Evolutionary conservation across 225 moss, liverwort and hornwort genomes (phyloP), one percentile per base, ranked within the genome.

Genomic region (Lunularia cruciata): DNA sequence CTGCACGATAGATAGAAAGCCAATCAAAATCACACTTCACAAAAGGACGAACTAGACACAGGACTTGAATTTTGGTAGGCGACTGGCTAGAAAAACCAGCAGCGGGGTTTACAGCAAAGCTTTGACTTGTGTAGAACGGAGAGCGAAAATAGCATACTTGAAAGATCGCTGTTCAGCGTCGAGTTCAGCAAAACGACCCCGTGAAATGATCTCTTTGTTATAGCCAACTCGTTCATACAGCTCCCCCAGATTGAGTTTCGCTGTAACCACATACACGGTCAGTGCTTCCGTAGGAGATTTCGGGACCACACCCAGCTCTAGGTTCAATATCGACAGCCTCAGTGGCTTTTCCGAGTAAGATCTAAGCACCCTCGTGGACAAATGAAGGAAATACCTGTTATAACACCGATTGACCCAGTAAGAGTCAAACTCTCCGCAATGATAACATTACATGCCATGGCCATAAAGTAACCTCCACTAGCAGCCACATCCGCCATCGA

Each of bases 391-490:
- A 23, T 74, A 92, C 92, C 92, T 85, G 96, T 83, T n/a, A 98
- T 82, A 61, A 98, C 96, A 63, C 96, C 96, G 59, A 98, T 98
- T 55, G 96, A 98, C 45, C 96, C 93, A 43, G 93, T 98, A 60
- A 98, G 85, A 49, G 93, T 91, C 67, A 93, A 89, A 48, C 80
- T 78, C 83, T 98, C 96, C 7, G 96, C 90, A 42, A 98, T 76
- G 69, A 98, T 67, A 62, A 98, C 90, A 63, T 89, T 89, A 73
- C 93, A 90, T 60, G 89, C 96, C 96, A 98, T 98, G 37, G 96
- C 96, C 93, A 98, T 98, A 63, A 91, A 98, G 73, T 98, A 98
- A 40, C 96, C 96, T 54, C 96, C 93, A 84, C 96, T 98, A 47
- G 93, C 96, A 60, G 96, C 96, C 66, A 98, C 96, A 70, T 98